These are phyloP conservation scores for Gautieria morchelliformis DNA, from an alignment of 768 basidiomycete genomes.

Conservation along the genomic window DNA sequence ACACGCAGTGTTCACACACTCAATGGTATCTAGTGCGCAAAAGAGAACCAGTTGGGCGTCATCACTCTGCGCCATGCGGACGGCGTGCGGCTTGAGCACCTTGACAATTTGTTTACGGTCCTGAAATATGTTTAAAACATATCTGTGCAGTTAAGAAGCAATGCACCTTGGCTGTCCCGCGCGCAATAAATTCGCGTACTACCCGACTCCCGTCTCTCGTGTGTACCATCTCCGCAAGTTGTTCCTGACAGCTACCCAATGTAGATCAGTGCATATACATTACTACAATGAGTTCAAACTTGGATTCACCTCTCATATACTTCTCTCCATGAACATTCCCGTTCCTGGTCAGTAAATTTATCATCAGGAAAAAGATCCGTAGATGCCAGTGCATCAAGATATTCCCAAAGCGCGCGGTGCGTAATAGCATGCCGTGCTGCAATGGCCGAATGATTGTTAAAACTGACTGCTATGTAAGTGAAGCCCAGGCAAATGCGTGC, in stretches of 20 bases:
- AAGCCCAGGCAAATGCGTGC: background rate
- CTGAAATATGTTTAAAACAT: conserved; percentile 23
- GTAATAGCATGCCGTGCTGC: conserved; percentile 80
- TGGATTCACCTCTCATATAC: conserved; percentile 65
- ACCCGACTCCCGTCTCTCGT: conserved; percentile 85
- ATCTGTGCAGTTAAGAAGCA: background rate
- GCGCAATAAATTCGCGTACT: conserved; percentile 77
- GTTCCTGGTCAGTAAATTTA: conserved; percentile 44
- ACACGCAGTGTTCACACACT: conserved; percentile 39
- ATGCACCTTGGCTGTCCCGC: conserved; percentile 71
- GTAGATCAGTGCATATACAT: background rate
- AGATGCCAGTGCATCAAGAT: conserved; percentile 30
- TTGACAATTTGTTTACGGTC: conserved; percentile 91
- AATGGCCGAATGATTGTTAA: conserved; percentile 88
- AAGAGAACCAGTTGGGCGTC: conserved; percentile 88
- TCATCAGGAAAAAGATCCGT: conserved; percentile 30
- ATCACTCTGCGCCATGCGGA: conserved; percentile 80
- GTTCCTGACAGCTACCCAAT: conserved; percentile 59
- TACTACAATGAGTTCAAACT: background rate
- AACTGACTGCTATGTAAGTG: conserved; percentile 34
- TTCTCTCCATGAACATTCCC: conserved; percentile 64
- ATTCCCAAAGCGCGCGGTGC: conserved; percentile 83
- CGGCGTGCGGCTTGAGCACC: conserved; percentile 79
- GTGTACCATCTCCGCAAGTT: conserved; percentile 87
- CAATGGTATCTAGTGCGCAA: conserved; percentile 81